Evolutionary conservation across 495 filamentous ascomycete species (phyloP).

Genomic region (Entonaema liquescens): DNA sequence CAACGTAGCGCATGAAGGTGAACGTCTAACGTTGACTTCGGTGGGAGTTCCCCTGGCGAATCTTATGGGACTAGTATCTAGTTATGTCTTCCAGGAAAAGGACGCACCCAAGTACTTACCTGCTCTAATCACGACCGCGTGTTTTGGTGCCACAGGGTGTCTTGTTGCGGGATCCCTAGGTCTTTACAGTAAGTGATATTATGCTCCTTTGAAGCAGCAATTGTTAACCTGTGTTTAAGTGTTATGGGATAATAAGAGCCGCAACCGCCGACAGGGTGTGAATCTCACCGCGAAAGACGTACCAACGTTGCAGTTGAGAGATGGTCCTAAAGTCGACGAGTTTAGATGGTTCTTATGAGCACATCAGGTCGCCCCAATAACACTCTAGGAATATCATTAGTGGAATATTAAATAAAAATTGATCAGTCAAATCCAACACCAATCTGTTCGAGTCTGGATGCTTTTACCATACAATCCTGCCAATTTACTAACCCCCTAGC

Average conservation of each 20-base stretch:
- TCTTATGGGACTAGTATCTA: constrained; percentile 79
- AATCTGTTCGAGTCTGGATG: neutral
- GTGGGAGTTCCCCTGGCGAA: constrained; percentile 80
- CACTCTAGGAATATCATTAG: neutral
- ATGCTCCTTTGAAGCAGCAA: neutral
- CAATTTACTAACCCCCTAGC: neutral
- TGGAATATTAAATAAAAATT: neutral
- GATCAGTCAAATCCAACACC: neutral
- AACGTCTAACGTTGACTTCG: constrained; percentile 73
- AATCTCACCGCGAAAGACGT: constrained; percentile 70
- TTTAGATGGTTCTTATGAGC: constrained; percentile 75
- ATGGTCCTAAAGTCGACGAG: constrained; percentile 69
- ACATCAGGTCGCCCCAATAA: neutral
- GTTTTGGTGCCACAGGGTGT: constrained; percentile 72
- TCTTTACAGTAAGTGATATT: constrained; percentile 54
- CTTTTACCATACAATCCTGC: neutral
- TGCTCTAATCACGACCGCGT: constrained; percentile 75
- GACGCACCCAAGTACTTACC: constrained; percentile 79
- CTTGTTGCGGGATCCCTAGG: constrained; percentile 67
- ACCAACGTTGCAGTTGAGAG: constrained; percentile 71
- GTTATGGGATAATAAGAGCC: constrained; percentile 72
- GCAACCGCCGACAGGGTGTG: constrained; percentile 68
- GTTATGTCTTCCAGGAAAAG: constrained; percentile 76
- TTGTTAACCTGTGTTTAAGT: constrained; percentile 42
- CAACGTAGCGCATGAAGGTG: constrained; percentile 79